A percentile compares a stretch with the other conserved stretches of the same genome.
phyloP scores from a whole-genome alignment of 805 yeast genomes.

The Wickerhamomyces canadensis region DNA sequence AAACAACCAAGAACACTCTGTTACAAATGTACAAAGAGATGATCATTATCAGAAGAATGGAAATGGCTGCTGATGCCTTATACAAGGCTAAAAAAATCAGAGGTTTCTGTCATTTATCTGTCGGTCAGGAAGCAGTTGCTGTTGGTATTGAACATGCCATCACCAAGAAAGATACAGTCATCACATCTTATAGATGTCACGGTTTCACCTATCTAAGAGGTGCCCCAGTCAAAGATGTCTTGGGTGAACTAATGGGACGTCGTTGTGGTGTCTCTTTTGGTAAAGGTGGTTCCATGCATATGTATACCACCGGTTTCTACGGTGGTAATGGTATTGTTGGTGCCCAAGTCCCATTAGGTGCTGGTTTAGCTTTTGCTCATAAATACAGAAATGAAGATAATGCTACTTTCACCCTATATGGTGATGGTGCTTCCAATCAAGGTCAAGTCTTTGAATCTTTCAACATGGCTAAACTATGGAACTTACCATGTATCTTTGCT shows the following conservation, averaged over 20 bases:
- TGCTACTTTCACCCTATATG: constrained; percentile 86
- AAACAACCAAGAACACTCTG: constrained; percentile 74
- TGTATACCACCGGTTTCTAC: constrained; percentile 91
- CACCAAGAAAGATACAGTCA: constrained; percentile 76
- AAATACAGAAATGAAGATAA: constrained; percentile 79
- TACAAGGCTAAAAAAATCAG: constrained; percentile 98
- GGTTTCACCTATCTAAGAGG: constrained; percentile 98
- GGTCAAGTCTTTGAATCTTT: constrained; percentile 97
- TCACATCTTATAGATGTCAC: constrained; percentile 98
- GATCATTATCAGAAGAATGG: constrained; percentile 93
- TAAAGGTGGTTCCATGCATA: constrained; percentile 99
- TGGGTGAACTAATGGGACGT: constrained; percentile 96
- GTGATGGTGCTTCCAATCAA: constrained; percentile 99
- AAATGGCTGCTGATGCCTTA: constrained; percentile 97
- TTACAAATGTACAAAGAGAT: constrained; percentile 95
- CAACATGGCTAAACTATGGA: constrained; percentile 99
- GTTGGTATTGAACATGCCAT: constrained; percentile 97
- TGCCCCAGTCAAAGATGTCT: constrained; percentile 78
- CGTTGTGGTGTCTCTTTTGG: constrained; percentile 93
- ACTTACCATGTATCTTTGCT: constrained; percentile 88
- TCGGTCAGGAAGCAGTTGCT: constrained; percentile 98
- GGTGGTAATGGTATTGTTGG: constrained; percentile 99
- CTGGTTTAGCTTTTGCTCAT: constrained; percentile 98
- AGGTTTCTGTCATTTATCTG: constrained; percentile 98
- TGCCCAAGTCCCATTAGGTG: constrained; percentile 98